These are phyloP conservation scores for Cercophora sp. DNA, from an alignment of 495 filamentous ascomycete genomes.

Conservation along the genomic window DNA sequence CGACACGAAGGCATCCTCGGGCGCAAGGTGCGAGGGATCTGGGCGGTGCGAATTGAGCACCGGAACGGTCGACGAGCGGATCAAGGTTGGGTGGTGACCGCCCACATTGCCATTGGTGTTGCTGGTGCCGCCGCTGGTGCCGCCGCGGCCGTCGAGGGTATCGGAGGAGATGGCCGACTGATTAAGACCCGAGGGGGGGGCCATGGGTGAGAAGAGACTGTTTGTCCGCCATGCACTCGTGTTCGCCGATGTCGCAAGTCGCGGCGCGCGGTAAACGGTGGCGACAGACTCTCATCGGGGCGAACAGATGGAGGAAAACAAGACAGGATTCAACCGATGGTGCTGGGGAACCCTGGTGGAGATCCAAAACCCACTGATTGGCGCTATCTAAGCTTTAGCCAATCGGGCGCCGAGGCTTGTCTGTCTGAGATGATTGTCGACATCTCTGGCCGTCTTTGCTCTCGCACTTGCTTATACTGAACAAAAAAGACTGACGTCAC, in stretches of 20 bases:
- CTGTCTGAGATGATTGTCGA: neutral
- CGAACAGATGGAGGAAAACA: neutral
- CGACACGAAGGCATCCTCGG: constrained; percentile 77
- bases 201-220: constrained; percentile 23
- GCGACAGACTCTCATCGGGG: neutral
- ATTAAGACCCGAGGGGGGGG: constrained; percentile 34
- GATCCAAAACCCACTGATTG: neutral
- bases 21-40: constrained; percentile 60
- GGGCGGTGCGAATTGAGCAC: constrained; percentile 33
- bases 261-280: constrained; percentile 1
- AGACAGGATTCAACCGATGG: constrained; percentile 3
- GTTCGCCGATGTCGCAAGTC: neutral
- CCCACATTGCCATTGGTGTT: neutral
- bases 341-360: neutral
- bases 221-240: constrained; percentile 20
- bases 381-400: constrained; percentile 2
- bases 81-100: constrained; percentile 23
- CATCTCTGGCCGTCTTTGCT: neutral
- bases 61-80: constrained; percentile 41
- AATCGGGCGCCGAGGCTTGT: neutral
- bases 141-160: constrained; percentile 20
- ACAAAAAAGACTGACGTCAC: too few species aligned
- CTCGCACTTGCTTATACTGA: too few species aligned
- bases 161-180: constrained; percentile 27
- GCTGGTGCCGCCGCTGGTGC: too few species aligned